These are phyloP conservation scores for Podospora didyma DNA, from an alignment of 495 filamentous ascomycete genomes.

Conservation along the genomic window DNA sequence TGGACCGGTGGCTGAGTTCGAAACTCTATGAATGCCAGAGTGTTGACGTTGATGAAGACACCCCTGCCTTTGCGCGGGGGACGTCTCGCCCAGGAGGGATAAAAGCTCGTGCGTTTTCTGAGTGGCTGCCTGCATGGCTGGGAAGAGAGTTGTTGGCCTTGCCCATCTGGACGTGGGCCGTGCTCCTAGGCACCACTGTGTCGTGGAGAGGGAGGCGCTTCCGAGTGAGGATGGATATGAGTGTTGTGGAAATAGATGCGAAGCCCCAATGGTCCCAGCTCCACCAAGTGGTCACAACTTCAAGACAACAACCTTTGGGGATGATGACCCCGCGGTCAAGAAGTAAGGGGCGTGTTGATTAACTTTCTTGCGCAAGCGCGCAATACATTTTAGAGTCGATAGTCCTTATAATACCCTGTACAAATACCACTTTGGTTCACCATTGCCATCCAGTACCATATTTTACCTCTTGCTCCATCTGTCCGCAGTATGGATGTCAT, in stretches of 20 bases:
- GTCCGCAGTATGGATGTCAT: too few species aligned
- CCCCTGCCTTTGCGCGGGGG: slow-evolving; percentile 66
- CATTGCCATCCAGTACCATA: too few species aligned
- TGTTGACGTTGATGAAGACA: slow-evolving; percentile 67
- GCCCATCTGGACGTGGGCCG: slow-evolving; percentile 84
- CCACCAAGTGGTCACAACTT: background rate
- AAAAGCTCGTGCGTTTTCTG: slow-evolving; percentile 52
- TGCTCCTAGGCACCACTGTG: slow-evolving; percentile 77
- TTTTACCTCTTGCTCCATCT: too few species aligned
- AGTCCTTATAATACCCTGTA: slow-evolving; percentile 3
- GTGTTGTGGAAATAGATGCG: slow-evolving; percentile 49
- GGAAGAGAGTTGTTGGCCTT: slow-evolving; percentile 78
- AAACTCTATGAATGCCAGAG: slow-evolving; percentile 67
- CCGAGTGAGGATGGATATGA: slow-evolving; percentile 80
- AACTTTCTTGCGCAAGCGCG: background rate
- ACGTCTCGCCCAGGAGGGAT: slow-evolving; percentile 27
- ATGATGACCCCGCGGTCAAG: slow-evolving; percentile 12
- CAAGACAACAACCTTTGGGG: background rate
- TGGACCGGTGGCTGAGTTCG: slow-evolving; percentile 71
- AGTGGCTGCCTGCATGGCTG: slow-evolving; percentile 82
- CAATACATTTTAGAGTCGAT: too few species aligned
- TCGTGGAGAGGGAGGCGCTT: slow-evolving; percentile 83
- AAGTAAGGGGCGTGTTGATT: slow-evolving; percentile 31
- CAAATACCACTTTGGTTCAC: background rate
- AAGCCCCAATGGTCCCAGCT: too few species aligned